Base-by-base conservation (phyloP, 2,329 filamentous ascomycete genomes). In the Aspergillus sp. region DNA sequence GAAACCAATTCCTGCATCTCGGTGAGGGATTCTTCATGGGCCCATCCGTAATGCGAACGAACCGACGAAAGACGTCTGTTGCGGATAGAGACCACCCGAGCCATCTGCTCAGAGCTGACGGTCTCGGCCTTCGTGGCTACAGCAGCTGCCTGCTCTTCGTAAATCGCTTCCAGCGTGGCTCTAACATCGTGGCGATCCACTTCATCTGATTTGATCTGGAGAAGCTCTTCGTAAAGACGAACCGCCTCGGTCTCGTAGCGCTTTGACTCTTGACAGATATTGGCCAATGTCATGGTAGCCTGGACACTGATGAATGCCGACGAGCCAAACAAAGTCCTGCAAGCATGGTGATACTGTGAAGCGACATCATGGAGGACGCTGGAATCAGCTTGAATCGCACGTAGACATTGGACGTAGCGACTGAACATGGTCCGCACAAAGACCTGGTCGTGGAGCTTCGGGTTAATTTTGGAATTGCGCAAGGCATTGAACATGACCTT, bases 231-330 rank as follows among this genome's bases (percentile, higher is more conserved):
- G 32, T 77, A 78, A 9, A 77, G 63, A 2, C 56, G 32, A 16
- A 78, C 71, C 1, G 74, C 75, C 52, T 77, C 71, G 6, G 61
- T 51, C 65, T 77, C 73, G 54, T 73, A 72, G 6, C 63, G 65
- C 65, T 73, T 73, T 2, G 74, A 74, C 59, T 76, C 74, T 62
- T 75, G 73, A 60, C 75, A 78, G 14, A 78, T 57, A 55, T 69
- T 71, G 3, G 75, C 75, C 6, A 78, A 68, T 0, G 66, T 69
- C 51, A 73, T 57, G 1, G 74, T 76, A 1, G 75, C 71, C 59
- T 73, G 67, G 22, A 77, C 65, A 3, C 74, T 77, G 55, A 78
- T 75, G 3, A 71, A 69, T 4, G 74, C 71, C 12, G 67, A 71
- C 0, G 67, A 67, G 22, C 74, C 68, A 47, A 75, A 78, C 2